These are phyloP conservation scores for Halteria grandinella DNA, from an alignment of 73 alveolate genomes.

Conservation along the genomic window DNA sequence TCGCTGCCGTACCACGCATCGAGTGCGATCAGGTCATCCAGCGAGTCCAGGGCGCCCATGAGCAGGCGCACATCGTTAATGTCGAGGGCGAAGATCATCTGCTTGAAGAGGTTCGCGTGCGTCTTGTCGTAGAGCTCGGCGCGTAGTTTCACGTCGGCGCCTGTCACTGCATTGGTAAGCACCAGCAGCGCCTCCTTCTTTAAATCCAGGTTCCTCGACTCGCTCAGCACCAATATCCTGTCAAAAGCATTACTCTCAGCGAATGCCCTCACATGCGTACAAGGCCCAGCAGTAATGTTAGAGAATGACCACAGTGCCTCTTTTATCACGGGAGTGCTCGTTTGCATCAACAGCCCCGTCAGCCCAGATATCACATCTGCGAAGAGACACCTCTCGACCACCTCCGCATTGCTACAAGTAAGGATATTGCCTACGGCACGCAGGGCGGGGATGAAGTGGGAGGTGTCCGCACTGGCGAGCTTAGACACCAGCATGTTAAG, in stretches of 20 bases:
- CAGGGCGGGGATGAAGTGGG: conserved; percentile 15
- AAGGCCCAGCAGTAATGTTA: conserved; percentile 95
- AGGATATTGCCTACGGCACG: conserved; percentile 46
- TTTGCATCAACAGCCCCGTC: not conserved
- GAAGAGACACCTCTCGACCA: conserved; percentile 22
- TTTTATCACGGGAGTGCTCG: conserved; percentile 73
- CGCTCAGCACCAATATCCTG: not conserved
- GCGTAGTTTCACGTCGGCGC: conserved; percentile 7
- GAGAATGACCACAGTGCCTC: conserved; percentile 95
- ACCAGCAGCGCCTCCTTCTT: conserved; percentile 93
- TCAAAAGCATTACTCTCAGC: conserved; percentile 1
- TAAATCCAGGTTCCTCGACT: conserved; percentile 50
- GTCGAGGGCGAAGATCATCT: not conserved
- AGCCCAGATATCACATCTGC: not conserved
- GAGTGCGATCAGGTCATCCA: conserved; percentile 71
- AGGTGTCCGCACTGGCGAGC: not conserved
- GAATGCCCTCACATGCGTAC: conserved; percentile 57
- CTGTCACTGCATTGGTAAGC: conserved; percentile 74
- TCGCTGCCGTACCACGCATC: conserved; percentile 65
- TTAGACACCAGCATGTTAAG: not conserved
- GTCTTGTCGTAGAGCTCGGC: not conserved
- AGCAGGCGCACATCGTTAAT: not conserved
- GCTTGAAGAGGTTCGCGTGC: not conserved
- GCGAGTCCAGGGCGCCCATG: conserved; percentile 82
- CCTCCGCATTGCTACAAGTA: conserved; percentile 5